phyloP scores from a whole-genome alignment of 345 rosid genomes.

The Chamaenerion angustifolium region DNA sequence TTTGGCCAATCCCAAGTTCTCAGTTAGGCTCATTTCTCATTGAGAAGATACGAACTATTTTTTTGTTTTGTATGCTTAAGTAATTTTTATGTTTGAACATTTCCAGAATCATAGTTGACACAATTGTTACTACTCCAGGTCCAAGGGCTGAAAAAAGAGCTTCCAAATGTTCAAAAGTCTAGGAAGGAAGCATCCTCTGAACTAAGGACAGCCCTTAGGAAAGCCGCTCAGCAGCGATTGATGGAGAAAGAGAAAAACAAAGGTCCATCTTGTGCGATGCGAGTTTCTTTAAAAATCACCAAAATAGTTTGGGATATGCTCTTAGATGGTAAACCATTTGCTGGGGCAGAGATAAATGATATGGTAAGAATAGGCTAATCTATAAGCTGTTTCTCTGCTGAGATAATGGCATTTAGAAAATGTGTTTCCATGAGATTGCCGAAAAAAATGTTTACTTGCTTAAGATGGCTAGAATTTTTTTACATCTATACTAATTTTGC shows the following conservation, averaged over 20 bases:
- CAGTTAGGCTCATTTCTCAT: too few species aligned
- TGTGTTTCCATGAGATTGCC: too few species aligned
- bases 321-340: slow-evolving; percentile 92
- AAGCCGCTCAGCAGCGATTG: slow-evolving; percentile 77
- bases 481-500: too few species aligned
- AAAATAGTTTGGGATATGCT: slow-evolving; percentile 98
- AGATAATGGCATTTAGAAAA: not conserved
- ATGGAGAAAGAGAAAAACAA: slow-evolving; percentile 97
- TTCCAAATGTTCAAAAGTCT: slow-evolving; percentile 50
- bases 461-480: too few species aligned
- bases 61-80: too few species aligned
- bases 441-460: too few species aligned
- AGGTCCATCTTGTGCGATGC: slow-evolving; percentile 98
- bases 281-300: slow-evolving; percentile 71
- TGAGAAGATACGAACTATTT: too few species aligned
- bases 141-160: slow-evolving; percentile 69
- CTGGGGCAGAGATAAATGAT: slow-evolving; percentile 99
- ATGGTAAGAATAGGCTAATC: slow-evolving; percentile 32
- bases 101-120: not conserved
- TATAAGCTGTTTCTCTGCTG: not conserved
- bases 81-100: too few species aligned
- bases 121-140: slow-evolving; percentile 29
- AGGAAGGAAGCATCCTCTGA: slow-evolving; percentile 72
- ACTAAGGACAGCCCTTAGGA: slow-evolving; percentile 65
- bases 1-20: slow-evolving; percentile 2